Conservation (phyloP, 2,329 filamentous ascomycete species). For the Calonectria ilicicola region DNA sequence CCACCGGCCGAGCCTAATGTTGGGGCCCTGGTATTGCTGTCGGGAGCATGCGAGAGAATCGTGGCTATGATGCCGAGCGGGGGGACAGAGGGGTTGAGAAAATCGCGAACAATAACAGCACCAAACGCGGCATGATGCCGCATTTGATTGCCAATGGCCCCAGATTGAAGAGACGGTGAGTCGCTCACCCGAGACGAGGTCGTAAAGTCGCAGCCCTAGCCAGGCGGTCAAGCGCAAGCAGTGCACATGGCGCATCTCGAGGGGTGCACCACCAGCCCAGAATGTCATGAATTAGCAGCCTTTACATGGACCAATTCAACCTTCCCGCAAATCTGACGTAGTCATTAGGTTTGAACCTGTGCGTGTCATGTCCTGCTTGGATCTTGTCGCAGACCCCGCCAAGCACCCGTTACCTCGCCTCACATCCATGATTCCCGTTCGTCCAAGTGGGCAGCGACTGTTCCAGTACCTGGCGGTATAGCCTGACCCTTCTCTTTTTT, state of each 20-base stretch:
- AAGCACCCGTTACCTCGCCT: neutral
- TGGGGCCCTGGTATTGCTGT: conserved; percentile 13
- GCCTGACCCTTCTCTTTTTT: conserved; percentile 1
- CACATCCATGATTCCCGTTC: conserved; percentile 3
- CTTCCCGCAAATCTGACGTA: conserved; percentile 22
- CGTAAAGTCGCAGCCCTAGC: conserved; percentile 12
- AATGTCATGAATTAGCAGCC: conserved; percentile 21
- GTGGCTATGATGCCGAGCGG: conserved; percentile 15
- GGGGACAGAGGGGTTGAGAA: conserved; percentile 13
- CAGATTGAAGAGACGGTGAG: conserved; percentile 29
- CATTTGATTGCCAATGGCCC: conserved; percentile 13
- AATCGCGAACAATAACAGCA: conserved; percentile 11
- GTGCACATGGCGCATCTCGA: conserved; percentile 12
- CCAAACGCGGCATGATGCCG: conserved; percentile 1
- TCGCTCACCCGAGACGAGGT: conserved; percentile 9
- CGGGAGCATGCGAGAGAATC: conserved; percentile 12
- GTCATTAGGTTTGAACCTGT: conserved; percentile 2
- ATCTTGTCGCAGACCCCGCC: conserved; percentile 12
- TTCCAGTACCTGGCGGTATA: neutral
- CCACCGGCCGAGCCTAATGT: conserved; percentile 32
- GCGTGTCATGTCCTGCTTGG: conserved; percentile 28
- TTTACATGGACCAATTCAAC: conserved; percentile 10
- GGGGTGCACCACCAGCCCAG: conserved; percentile 1
- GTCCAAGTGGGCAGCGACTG: neutral
- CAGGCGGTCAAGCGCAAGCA: conserved; percentile 23